Percentiles rank a stretch among this genome's conserved stretches.
These are phyloP conservation scores for Erodium chrysanthum DNA, from an alignment of 441 rosid species.

Conservation along the genomic window DNA sequence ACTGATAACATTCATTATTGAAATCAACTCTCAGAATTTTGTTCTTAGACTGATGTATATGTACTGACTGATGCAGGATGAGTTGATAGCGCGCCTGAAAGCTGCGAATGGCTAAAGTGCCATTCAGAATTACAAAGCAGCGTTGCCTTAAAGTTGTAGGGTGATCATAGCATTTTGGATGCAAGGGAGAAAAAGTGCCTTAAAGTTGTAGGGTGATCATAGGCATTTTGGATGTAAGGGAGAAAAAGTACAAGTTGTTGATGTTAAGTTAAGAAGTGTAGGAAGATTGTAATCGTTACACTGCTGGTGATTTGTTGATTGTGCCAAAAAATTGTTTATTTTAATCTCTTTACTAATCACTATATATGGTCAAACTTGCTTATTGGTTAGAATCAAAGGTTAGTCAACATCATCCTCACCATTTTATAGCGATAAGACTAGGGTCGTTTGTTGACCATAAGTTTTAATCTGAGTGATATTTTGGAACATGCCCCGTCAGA, in stretches of 20 bases:
- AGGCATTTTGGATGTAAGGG: conserved; percentile 3
- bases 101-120: conserved; percentile 23
- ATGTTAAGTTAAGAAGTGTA: not conserved
- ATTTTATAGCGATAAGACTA: too few relatives aligned
- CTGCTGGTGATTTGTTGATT: not conserved
- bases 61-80: conserved; percentile 42
- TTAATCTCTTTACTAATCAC: not conserved
- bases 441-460: too few relatives aligned
- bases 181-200: conserved; percentile 4
- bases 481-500: too few relatives aligned
- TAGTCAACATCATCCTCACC: too few relatives aligned
- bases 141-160: conserved; percentile 5
- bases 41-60: conserved; percentile 1
- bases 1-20: not conserved
- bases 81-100: conserved; percentile 57
- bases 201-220: conserved; percentile 12
- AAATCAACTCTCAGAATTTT: not conserved
- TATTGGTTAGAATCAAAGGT: not conserved
- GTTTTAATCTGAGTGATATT: too few relatives aligned
- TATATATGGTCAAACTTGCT: not conserved
- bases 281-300: not conserved
- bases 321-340: not conserved
- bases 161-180: conserved; percentile 14
- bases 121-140: conserved; percentile 4
- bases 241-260: not conserved